Base-by-base conservation (phyloP, 1,284 basidiomycete genomes). In the Irpex sp. region DNA sequence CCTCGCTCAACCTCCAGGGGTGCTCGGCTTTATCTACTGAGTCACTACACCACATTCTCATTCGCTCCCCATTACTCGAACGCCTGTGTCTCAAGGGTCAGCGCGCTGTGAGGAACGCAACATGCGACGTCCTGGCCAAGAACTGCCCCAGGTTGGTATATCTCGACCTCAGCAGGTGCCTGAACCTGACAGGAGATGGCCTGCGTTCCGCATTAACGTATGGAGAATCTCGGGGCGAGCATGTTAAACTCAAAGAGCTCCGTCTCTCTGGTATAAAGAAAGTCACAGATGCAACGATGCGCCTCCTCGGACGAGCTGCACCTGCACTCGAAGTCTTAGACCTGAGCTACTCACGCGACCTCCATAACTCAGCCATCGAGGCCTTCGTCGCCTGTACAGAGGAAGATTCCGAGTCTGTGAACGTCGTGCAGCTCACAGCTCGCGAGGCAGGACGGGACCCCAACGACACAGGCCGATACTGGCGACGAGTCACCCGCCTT, bases 291-390 rank as follows among this genome's bases (percentile, higher is more conserved):
- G 76, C 77, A 5, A 81, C 85, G 64, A 82, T 97, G 79, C 71
- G 75, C 17, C 75, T 76, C 9, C 77, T 93, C 46, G 91, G 87
- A 1, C 81, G 77, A 65, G 86, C 83, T 3, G 81, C 89, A 1
- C 89, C 90, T n/a, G 77, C 81, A 66, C 81, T 97, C 9, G 88
- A 93, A 72, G 82, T 92, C n/a, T 79, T 97, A 7, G 94, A 97
- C 73, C 76, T 95, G 58, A 92, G 87, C 73, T 88, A 90, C 68
- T 83, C 85, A 59, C 79, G 79, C 33, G 83, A 86, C 57, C 74
- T 97, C 63, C 87, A 87, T 68, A 93, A 95, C 72, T 87, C 86
- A 0, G 85, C 88, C 1, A 67, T 96, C 62, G 86, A 89, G 46
- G 87, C 86, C 0, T 88, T 95, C 68, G 84, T 92, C 2, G 75